Conservation (phyloP, 2,329 filamentous ascomycete species). For the Cryphonectria radicalis region DNA sequence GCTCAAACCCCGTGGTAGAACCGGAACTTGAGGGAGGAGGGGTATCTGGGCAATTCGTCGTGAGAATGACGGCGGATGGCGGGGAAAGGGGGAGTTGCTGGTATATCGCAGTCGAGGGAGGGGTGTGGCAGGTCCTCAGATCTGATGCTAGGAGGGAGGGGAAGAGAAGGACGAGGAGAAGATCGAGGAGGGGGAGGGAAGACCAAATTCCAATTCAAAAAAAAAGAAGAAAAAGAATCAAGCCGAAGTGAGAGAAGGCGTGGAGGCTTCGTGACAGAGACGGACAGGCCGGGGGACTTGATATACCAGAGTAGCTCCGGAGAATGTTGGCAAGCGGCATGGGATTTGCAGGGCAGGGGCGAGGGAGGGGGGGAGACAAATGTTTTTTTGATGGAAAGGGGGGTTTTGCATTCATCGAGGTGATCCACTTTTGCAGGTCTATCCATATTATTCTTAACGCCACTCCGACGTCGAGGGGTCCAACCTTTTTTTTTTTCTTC, state of each 20-base stretch:
- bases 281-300: background rate
- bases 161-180: background rate
- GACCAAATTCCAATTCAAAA: background rate
- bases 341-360: background rate
- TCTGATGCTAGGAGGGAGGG: background rate
- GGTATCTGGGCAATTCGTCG: background rate
- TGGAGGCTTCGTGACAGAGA: background rate
- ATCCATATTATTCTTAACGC: background rate
- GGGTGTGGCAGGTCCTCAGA: constrained; percentile 12
- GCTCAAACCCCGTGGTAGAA: background rate
- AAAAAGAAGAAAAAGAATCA: constrained; percentile 8
- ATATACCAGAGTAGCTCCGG: constrained; percentile 13
- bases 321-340: constrained; percentile 1
- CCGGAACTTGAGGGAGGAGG: background rate
- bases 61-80: background rate
- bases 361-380: background rate
- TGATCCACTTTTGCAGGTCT: background rate
- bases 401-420: constrained; percentile 11
- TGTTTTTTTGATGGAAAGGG: background rate
- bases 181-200: too few species aligned
- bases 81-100: background rate
- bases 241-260: background rate
- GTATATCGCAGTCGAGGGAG: background rate
- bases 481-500: background rate
- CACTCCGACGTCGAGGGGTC: background rate